Percentiles rank a stretch among this genome's conserved stretches.
Conservation (phyloP, 1,284 basidiomycete species). For the Pterulicium gracile region DNA sequence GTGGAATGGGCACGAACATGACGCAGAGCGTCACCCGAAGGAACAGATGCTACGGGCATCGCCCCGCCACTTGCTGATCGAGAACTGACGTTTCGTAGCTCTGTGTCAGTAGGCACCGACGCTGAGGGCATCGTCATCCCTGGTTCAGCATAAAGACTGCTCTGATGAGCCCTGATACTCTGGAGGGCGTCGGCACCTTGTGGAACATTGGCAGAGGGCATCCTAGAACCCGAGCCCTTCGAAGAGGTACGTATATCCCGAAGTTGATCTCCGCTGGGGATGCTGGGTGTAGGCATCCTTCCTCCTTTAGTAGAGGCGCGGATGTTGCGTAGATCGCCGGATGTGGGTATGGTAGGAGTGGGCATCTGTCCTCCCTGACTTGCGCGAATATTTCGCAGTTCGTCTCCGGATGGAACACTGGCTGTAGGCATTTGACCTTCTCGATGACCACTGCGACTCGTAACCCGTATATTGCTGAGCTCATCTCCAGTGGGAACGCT, state of each 20-base stretch:
- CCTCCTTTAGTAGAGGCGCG: neutral
- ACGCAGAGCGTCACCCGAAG: neutral
- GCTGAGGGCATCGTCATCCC: neutral
- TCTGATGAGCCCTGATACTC: neutral
- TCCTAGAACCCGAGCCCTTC: no score
- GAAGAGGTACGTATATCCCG: neutral
- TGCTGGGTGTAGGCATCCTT: neutral
- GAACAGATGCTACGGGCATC: neutral
- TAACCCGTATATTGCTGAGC: neutral
- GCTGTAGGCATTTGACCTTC: neutral
- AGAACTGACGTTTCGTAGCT: neutral
- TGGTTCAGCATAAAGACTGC: no score
- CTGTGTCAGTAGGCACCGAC: neutral
- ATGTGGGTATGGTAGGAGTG: neutral
- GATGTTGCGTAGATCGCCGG: neutral
- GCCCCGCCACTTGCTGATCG: neutral
- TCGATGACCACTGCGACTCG: neutral
- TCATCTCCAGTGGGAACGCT: neutral
- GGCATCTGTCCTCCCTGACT: neutral
- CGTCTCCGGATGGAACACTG: neutral
- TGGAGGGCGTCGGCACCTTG: neutral
- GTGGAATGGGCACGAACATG: neutral
- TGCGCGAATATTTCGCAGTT: neutral
- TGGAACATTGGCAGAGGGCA: neutral
- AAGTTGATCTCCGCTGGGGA: neutral